These are phyloP conservation scores for Aegilops bicornis DNA, from an alignment of 176 grass and related monocot genomes.

Conservation along the genomic window DNA sequence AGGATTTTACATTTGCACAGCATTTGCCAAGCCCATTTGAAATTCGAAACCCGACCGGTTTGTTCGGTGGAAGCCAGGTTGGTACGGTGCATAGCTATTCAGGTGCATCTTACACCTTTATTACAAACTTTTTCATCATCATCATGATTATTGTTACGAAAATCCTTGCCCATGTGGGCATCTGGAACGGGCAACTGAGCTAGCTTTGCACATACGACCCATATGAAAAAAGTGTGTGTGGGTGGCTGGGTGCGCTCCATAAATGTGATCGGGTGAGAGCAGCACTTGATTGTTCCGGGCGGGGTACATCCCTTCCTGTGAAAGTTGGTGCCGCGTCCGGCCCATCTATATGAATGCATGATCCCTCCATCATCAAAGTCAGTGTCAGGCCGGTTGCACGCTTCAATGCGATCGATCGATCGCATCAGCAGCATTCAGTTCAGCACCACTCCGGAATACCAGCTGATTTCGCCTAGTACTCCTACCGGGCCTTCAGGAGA, in stretches of 20 bases:
- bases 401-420: background rate
- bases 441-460: conserved; percentile 3
- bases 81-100: background rate
- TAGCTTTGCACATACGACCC: background rate
- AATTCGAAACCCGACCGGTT: background rate
- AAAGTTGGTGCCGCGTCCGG: background rate
- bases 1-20: background rate
- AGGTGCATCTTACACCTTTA: background rate
- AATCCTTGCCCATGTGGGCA: background rate
- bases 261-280: background rate
- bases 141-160: background rate
- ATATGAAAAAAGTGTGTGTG: background rate
- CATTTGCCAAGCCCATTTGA: background rate
- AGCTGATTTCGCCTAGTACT: background rate
- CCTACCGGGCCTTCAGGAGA: background rate
- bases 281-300: background rate
- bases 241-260: background rate
- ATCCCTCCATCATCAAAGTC: conserved; percentile 27
- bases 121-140: background rate
- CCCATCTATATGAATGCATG: background rate
- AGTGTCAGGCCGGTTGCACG: conserved; percentile 14
- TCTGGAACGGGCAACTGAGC: background rate
- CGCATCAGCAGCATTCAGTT: background rate
- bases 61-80: background rate
- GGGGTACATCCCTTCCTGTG: background rate